Evolutionary conservation across 169 alveolate species (phyloP).

Genomic region (Eimeria necatrix): DNA sequence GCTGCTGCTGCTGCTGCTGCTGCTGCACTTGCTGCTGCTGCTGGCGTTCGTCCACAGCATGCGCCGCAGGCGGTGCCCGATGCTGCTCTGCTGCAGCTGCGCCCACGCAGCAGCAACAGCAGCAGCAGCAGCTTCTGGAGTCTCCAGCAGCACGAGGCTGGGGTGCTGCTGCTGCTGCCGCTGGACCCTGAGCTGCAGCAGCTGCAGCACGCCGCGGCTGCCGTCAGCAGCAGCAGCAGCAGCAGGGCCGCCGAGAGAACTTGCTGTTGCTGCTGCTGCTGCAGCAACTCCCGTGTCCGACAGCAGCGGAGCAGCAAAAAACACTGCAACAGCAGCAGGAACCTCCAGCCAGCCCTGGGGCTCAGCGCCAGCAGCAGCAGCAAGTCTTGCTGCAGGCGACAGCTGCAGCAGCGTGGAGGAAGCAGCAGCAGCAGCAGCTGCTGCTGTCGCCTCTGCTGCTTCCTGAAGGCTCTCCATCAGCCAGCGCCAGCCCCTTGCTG

Average conservation of each 20-base stretch:
- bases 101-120: conserved; percentile 51
- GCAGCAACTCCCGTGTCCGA: conserved; percentile 29
- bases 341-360: conserved; percentile 33
- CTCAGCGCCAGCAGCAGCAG: conserved; percentile 73
- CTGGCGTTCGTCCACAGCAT: conserved; percentile 48
- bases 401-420: neutral
- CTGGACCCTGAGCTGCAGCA: neutral
- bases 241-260: neutral
- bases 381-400: conserved; percentile 44
- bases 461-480: neutral
- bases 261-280: neutral
- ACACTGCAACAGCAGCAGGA: conserved; percentile 29
- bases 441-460: conserved; percentile 6
- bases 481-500: conserved; percentile 38
- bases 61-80: conserved; percentile 21
- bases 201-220: neutral
- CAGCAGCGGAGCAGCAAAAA: conserved; percentile 37
- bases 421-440: conserved; percentile 44
- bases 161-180: conserved; percentile 59
- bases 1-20: conserved; percentile 40
- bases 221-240: conserved; percentile 21
- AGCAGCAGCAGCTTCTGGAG: neutral
- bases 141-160: neutral
- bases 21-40: conserved; percentile 16
- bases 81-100: conserved; percentile 57